phyloP scores from a whole-genome alignment of 495 filamentous ascomycete genomes.

The Trichocladium uniseriatum region DNA sequence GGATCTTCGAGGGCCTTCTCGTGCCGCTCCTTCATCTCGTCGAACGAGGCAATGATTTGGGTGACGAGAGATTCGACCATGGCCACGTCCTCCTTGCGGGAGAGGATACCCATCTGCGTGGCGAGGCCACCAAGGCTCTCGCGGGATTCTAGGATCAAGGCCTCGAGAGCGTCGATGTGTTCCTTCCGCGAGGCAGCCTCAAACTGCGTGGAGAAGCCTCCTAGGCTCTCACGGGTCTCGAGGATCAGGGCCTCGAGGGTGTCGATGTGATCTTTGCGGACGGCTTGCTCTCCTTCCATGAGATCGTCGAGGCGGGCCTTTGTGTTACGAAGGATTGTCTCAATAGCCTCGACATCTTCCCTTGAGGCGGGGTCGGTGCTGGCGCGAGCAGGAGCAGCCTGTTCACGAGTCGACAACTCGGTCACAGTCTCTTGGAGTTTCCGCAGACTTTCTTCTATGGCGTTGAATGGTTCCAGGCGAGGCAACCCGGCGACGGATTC shows the following conservation, averaged over 20 bases:
- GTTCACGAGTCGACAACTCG: slow-evolving; percentile 19
- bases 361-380: slow-evolving; percentile 42
- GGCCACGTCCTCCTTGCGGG: slow-evolving; percentile 66
- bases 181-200: slow-evolving; percentile 58
- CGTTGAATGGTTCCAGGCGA: slow-evolving; percentile 18
- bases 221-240: slow-evolving; percentile 61
- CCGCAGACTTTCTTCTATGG: slow-evolving; percentile 19
- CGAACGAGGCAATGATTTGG: slow-evolving; percentile 61
- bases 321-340: slow-evolving; percentile 74
- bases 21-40: slow-evolving; percentile 63
- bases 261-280: slow-evolving; percentile 68
- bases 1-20: slow-evolving; percentile 52
- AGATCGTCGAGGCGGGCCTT: slow-evolving; percentile 76
- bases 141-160: slow-evolving; percentile 56
- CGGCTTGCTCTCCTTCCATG: slow-evolving; percentile 50
- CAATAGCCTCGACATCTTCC: slow-evolving; percentile 80
- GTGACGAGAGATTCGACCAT: slow-evolving; percentile 67
- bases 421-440: slow-evolving; percentile 32
- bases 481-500: slow-evolving; percentile 55
- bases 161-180: slow-evolving; percentile 62
- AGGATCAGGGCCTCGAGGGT: slow-evolving; percentile 58
- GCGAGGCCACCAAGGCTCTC: slow-evolving; percentile 53
- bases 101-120: slow-evolving; percentile 49
- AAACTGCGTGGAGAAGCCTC: slow-evolving; percentile 46
- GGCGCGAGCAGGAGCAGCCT: slow-evolving; percentile 13